Evolutionary conservation across 2,329 filamentous ascomycete species (phyloP), one percentile per base, ranked within the genome.

Genomic region (Fusarium sp.): DNA sequence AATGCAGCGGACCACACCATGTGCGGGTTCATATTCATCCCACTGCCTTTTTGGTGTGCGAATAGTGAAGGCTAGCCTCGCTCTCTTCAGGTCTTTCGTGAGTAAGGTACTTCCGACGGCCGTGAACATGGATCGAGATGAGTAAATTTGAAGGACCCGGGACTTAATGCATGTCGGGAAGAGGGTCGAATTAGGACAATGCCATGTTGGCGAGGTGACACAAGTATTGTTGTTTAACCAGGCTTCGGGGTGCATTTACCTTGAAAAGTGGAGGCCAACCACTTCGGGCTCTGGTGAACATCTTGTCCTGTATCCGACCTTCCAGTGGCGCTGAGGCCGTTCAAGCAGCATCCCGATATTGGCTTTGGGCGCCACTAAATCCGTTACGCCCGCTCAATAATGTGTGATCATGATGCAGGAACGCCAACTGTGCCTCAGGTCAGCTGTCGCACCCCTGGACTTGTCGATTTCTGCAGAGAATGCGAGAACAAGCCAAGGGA

Each of bases 1-100:
- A 23, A 3, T 23, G 18, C 18, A 23, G 23, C 23, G 23, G 23
- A 23, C 23, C 23, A 23, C 23, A 23, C 23, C 23, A 65, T 39
- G 53, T 16, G 40, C 34, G 55, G 41, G 47, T 68, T 75, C 73
- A 72, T 75, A 71, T 75, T 67, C 47, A 50, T 50, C 46, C 52
- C 54, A 52, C 54, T 57, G 40, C 15, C 39, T 34, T 59, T 44
- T 16, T 63, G 31, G 60, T 62, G 55, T 27, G 41, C 43, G 61
- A 62, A 65, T 53, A 31, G 43, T 52, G 65, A 66, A 65, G 43
- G 31, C 58, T 23, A 28, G 50, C 44, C 57, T 50, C 37, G 13
- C 41, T 28, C 50, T 61, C 34, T 53, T 40, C 46, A 23, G 23
- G 4, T 4, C 23, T 23, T 23, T 23, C 23, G 23, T 23, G 23